These are phyloP conservation scores for Eutypella sp. DNA, from an alignment of 2,329 filamentous ascomycete genomes.

Conservation along the genomic window DNA sequence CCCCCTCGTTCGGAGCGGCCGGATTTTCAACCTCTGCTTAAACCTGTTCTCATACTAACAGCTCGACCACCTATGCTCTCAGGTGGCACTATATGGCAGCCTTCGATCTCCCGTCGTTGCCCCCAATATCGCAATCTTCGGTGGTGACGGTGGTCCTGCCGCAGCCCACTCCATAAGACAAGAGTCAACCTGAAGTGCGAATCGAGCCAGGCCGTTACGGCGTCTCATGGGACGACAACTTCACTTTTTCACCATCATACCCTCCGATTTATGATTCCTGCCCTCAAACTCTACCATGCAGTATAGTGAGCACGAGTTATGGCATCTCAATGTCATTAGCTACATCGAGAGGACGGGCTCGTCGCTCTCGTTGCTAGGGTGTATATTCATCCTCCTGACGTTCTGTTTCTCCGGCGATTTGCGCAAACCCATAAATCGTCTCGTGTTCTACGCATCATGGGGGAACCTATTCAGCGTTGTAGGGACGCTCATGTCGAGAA, in stretches of 20 bases:
- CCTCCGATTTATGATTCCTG: background rate
- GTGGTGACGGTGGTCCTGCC: too few species aligned
- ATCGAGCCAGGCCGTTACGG: too few species aligned
- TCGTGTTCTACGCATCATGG: constrained; percentile 79
- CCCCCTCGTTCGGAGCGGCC: too few species aligned
- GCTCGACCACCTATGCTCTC: too few species aligned
- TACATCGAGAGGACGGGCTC: constrained; percentile 65
- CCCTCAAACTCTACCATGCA: background rate
- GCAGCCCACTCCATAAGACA: too few species aligned
- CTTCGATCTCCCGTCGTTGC: too few species aligned
- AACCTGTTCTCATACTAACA: too few species aligned
- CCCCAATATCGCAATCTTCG: too few species aligned
- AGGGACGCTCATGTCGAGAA: constrained; percentile 66
- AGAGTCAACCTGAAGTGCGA: too few species aligned
- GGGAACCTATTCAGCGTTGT: constrained; percentile 76
- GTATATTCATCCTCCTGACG: constrained; percentile 65
- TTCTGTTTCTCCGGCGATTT: constrained; percentile 66
- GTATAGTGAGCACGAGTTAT: background rate
- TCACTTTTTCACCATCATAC: background rate
- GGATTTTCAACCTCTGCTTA: too few species aligned
- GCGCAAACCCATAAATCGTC: constrained; percentile 80
- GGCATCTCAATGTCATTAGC: constrained; percentile 51
- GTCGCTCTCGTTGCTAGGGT: constrained; percentile 65
- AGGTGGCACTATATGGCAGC: too few species aligned
- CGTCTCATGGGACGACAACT: too few species aligned